Percentiles rank a stretch among this genome's conserved stretches.
Conservation (phyloP, 2,329 filamentous ascomycete genomes). For the Pseudofabraea citricarpa region DNA sequence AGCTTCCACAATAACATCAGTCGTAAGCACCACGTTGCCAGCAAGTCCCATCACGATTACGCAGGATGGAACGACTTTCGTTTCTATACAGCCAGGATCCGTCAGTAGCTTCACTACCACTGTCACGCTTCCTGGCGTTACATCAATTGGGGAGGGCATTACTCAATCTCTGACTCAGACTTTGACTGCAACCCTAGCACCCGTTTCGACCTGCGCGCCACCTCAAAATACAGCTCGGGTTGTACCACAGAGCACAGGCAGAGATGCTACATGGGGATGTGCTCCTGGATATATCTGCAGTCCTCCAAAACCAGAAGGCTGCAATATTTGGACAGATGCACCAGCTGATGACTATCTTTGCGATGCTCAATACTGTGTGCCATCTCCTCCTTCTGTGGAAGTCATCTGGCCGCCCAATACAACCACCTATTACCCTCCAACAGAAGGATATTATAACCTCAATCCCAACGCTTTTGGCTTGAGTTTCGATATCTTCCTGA, state of each 20-base stretch:
- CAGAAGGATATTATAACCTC: slow-evolving; percentile 59
- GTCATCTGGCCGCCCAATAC: slow-evolving; percentile 38
- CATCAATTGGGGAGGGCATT: too few relatives aligned
- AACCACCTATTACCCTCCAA: slow-evolving; percentile 47
- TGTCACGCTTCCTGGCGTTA: neutral
- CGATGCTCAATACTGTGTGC: slow-evolving; percentile 33
- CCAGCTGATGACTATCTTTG: slow-evolving; percentile 34
- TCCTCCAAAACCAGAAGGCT: slow-evolving; percentile 31
- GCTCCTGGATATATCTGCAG: slow-evolving; percentile 36
- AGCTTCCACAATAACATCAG: neutral
- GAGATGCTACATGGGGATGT: slow-evolving; percentile 35
- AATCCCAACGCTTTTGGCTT: slow-evolving; percentile 58
- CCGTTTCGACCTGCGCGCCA: neutral
- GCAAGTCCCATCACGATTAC: neutral
- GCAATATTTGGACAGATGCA: slow-evolving; percentile 34
- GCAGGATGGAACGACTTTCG: neutral
- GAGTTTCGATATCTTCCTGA: slow-evolving; percentile 55
- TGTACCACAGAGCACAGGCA: slow-evolving; percentile 18
- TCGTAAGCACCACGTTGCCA: neutral
- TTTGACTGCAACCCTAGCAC: neutral
- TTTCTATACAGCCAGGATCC: neutral
- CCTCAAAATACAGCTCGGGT: slow-evolving; percentile 19
- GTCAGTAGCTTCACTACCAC: neutral
- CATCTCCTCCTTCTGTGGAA: slow-evolving; percentile 23
- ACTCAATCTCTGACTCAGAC: slow-evolving; percentile 1